Conservation (phyloP, 345 rosid genomes). For the Rhodamnia argentea region DNA sequence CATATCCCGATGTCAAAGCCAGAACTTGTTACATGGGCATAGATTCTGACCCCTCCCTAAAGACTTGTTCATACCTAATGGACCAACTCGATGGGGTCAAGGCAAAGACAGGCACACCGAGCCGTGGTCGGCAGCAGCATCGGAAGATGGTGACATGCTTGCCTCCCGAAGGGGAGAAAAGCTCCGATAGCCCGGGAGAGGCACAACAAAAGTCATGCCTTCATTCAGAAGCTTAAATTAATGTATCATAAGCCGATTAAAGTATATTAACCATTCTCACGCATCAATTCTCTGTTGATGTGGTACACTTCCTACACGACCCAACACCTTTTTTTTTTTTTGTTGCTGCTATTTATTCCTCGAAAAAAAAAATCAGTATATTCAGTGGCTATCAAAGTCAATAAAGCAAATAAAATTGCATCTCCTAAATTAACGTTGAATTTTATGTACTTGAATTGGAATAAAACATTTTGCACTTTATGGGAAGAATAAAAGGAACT, state of each 20-base stretch:
- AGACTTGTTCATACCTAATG: slow-evolving; percentile 48
- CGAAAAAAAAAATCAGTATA: background rate
- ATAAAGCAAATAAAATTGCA: background rate
- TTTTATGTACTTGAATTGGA: no score
- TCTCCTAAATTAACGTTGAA: background rate
- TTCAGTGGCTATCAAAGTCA: background rate
- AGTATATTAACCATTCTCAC: background rate
- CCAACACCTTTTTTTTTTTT: background rate
- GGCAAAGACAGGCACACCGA: slow-evolving; percentile 52
- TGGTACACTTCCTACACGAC: background rate
- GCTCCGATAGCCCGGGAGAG: background rate
- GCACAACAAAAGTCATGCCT: background rate
- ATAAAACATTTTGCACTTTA: no score
- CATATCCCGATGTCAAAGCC: slow-evolving; percentile 45
- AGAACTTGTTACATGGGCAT: slow-evolving; percentile 87
- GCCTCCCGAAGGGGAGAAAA: background rate
- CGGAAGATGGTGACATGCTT: slow-evolving; percentile 55
- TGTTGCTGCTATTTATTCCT: background rate
- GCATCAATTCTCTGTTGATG: background rate
- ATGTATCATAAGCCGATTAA: background rate
- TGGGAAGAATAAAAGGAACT: no score
- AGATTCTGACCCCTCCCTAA: slow-evolving; percentile 61
- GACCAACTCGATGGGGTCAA: slow-evolving; percentile 40
- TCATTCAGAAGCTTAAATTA: background rate
- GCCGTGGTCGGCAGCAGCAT: slow-evolving; percentile 51